Evolutionary conservation across 75 land plant genomes (phyloP), one percentile per base, ranked within the genome.

Genomic region (Larix kaempferi): DNA sequence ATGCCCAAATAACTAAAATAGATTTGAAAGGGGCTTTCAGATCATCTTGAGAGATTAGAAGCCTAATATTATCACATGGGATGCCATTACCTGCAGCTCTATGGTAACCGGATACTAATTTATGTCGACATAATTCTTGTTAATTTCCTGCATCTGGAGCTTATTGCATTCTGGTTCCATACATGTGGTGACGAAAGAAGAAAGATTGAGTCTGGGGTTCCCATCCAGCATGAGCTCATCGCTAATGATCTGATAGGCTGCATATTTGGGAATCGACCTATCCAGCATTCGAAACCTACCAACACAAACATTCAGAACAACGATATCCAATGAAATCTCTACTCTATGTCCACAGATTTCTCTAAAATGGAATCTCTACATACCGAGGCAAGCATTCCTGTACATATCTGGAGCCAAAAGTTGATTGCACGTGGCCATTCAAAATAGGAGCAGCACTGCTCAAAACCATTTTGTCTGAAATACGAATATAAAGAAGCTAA

Each of bases 361-460:
- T n/a, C n/a, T n/a, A n/a, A n/a, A n/a, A n/a, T n/a, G n/a, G n/a
- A n/a, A n/a, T n/a, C n/a, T n/a, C n/a, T n/a, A n/a, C n/a, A n/a
- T n/a, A n/a, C n/a, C n/a, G n/a, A n/a, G n/a, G n/a, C n/a, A n/a
- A n/a, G n/a, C n/a, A n/a, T n/a, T n/a, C n/a, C n/a, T n/a, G n/a
- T n/a, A n/a, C n/a, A n/a, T n/a, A n/a, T n/a, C n/a, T n/a, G n/a
- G n/a, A n/a, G n/a, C n/a, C n/a, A n/a, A n/a, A n/a, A n/a, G n/a
- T n/a, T n/a, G n/a, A n/a, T n/a, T n/a, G n/a, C n/a, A n/a, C 2
- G n/a, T n/a, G n/a, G n/a, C n/a, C n/a, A n/a, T n/a, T n/a, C n/a
- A n/a, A n/a, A n/a, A n/a, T n/a, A n/a, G n/a, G n/a, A n/a, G 92
- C 91, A 33, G 91, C 92, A 27, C 88, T 91, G 76, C 88, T 91